Evolutionary conservation across 2,329 filamentous ascomycete genomes (phyloP).

Genomic region (Arthrobotrys sphaeroides): DNA sequence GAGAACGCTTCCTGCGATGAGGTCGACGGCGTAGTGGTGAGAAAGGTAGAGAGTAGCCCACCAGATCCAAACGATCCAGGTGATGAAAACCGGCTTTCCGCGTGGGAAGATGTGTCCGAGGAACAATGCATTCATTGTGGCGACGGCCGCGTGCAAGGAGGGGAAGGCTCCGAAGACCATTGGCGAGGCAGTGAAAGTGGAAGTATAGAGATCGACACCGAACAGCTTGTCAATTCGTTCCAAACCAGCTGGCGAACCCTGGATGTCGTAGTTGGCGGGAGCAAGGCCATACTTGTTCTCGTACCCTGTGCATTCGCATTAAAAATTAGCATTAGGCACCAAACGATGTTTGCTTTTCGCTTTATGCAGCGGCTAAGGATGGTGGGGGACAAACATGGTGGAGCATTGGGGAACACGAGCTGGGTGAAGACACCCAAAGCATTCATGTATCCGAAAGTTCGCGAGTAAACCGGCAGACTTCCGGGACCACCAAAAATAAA

Average conservation of each 20-base stretch:
- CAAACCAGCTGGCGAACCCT: constrained; percentile 86
- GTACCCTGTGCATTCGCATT: constrained; percentile 67
- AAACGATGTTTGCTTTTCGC: background rate
- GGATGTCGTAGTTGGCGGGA: constrained; percentile 90
- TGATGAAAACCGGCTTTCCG: constrained; percentile 79
- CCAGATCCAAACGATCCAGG: constrained; percentile 92
- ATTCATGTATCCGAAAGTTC: constrained; percentile 91
- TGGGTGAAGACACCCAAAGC: constrained; percentile 87
- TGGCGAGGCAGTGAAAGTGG: constrained; percentile 86
- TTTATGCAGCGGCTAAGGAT: too few relatives aligned
- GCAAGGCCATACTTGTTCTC: constrained; percentile 91
- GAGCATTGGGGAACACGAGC: constrained; percentile 89
- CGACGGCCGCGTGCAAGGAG: constrained; percentile 87
- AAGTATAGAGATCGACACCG: constrained; percentile 90
- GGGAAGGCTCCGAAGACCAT: constrained; percentile 96
- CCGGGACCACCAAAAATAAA: constrained; percentile 90
- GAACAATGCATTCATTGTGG: constrained; percentile 88
- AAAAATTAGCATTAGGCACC: constrained; percentile 13
- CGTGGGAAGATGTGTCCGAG: constrained; percentile 91
- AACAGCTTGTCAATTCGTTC: constrained; percentile 89
- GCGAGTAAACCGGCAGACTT: constrained; percentile 83
- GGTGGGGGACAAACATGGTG: constrained; percentile 72
- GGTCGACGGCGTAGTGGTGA: constrained; percentile 94
- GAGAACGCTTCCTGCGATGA: constrained; percentile 83
- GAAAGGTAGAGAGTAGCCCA: constrained; percentile 99